Base-by-base conservation (phyloP, 2,329 filamentous ascomycete species). In the Triangularia verruculosa region DNA sequence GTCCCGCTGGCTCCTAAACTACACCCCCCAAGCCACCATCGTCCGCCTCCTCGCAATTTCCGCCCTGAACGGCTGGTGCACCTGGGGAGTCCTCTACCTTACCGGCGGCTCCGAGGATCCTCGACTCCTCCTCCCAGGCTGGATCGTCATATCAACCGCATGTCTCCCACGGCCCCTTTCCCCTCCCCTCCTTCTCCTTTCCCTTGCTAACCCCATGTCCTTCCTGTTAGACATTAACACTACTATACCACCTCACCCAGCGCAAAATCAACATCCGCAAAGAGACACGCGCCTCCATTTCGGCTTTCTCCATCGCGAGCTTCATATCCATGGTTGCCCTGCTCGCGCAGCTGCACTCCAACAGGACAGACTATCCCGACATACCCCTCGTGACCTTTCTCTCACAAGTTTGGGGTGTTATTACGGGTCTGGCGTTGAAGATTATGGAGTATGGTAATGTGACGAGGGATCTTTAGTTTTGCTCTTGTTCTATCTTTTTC, bases 201-300 rank as follows among this genome's bases (percentile, higher is more conserved):
- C 17, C 32, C n/a, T 5, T 25, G 62, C 24, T 61, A 34, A 34
- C 53, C 51, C 58, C 20, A 6, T 17, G n/a, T n/a, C n/a, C n/a
- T n/a, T n/a, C n/a, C n/a, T n/a, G n/a, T n/a, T 70, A 90, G 87
- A 89, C 87, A 51, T 78, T 93, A 47, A 92, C 90, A 1, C 83
- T 89, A 61, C 82, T 89, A 69, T 93, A 93, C 76, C 90, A 93
- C 74, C 81, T 90, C 65, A 91, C 89, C 13, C 89, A 93, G 75
- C 88, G 89, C 70, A 90, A 90, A 72, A 89, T 92, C 73, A 91
- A 88, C 71, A 93, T 93, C 70, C 86, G 88, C 72, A 91, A 90
- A 72, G 90, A 92, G 78, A 93, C 90, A 0, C 87, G 87, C 55
- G 89, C 89, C 9, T 91, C 89, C n/a, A 83, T 93, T 67, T 87